Evolutionary conservation across 1,139 yeast species (phyloP), one percentile per base, ranked within the genome.

Genomic region (Saccharomycopsis crataegensis): DNA sequence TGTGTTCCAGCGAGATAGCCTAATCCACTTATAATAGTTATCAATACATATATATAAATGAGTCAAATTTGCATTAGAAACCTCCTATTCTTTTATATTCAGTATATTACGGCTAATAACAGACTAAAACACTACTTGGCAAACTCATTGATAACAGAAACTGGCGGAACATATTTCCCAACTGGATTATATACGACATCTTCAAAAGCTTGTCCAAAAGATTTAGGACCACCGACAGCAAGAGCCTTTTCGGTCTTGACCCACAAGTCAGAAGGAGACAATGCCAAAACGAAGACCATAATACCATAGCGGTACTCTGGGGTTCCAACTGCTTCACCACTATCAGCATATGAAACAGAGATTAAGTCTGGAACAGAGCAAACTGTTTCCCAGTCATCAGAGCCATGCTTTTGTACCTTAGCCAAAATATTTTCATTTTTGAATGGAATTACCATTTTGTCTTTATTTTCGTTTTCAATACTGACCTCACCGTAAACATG

Each of bases 251-350:
- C 63, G 0, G 73, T 64, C 34, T 63, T 66, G 1, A 70, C 67
- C 79, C 79, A 75, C 43, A 64, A 59, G 46, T 68, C 61, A 50
- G 67, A 62, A 36, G 78, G 74, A 0, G 78, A 67, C 54, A 75
- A 66, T 3, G 65, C 76, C 9, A 75, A 51, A 1, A 75, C 78
- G 59, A 65, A 63, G 6, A 75, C 79, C 46, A 66, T 56, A 33
- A 75, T 58, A 1, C 79, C 78, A 59, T 75, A 75, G 47, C 74
- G 65, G 61, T 72, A 75, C 49, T 75, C 78, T 11, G 75, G 76
- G 2, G 77, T 73, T 3, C 79, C 79, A 12, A 75, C 68, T 4
- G 77, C 78, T 55, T 73, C 76, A 33, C 79, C 79, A 31, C 67
- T 65, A 44, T 71, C 73, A 2, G 68, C 62, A 59, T 75, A 77